A percentile compares a stretch with the other conserved stretches of the same genome.
phyloP scores from a whole-genome alignment of 805 yeast genomes.

The Starmerella davenportii region DNA sequence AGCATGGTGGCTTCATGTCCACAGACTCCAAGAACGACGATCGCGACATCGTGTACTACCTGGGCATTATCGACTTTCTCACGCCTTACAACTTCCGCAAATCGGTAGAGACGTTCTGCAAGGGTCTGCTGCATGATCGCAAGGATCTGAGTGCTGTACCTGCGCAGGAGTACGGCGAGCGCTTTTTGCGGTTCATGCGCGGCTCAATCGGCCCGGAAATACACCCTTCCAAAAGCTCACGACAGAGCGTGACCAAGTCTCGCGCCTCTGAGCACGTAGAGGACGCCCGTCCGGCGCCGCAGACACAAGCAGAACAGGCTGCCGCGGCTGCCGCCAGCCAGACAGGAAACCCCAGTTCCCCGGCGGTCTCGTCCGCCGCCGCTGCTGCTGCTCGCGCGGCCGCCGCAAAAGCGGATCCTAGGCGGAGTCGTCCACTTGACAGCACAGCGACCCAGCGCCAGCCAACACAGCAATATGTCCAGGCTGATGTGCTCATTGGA shows the following conservation, averaged over 20 bases:
- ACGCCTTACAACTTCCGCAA: constrained; percentile 46
- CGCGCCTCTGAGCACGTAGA: neutral
- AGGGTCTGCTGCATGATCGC: constrained; percentile 51
- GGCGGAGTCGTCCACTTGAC: no score
- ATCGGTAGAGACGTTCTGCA: constrained; percentile 68
- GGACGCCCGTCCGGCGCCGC: no score
- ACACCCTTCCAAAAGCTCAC: neutral
- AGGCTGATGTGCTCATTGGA: no score
- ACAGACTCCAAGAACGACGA: constrained; percentile 48
- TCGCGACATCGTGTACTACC: constrained; percentile 53
- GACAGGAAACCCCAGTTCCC: no score
- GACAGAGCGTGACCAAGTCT: neutral
- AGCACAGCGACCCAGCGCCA: no score
- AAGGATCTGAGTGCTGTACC: constrained; percentile 75
- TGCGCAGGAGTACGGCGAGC: constrained; percentile 71
- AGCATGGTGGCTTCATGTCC: constrained; percentile 71
- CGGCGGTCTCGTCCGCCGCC: no score
- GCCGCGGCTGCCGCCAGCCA: no score
- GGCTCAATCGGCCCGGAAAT: constrained; percentile 16
- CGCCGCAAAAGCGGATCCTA: no score
- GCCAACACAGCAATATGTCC: no score
- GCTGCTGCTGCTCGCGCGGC: no score
- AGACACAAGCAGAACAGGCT: no score
- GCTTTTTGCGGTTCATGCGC: constrained; percentile 56
- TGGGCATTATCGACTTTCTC: constrained; percentile 87